Conservation (phyloP, 73 alveolate genomes). For the Urostyla sp. region DNA sequence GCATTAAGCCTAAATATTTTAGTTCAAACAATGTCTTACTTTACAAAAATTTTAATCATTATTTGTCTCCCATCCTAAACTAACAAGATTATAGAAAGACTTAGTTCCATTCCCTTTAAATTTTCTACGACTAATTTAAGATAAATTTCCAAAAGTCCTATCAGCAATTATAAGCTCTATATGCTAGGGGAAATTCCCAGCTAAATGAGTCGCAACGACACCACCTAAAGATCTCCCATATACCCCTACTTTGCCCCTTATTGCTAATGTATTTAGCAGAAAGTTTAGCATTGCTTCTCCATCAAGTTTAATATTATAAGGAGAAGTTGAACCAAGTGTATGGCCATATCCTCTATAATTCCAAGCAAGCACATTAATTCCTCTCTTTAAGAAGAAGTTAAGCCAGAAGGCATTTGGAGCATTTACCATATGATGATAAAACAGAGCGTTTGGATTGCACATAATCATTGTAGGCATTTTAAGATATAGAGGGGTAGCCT, state of each 20-base stretch:
- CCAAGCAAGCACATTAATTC: conserved; percentile 84
- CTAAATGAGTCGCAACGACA: conserved; percentile 82
- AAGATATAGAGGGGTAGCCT: conserved; percentile 10
- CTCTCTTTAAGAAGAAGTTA: conserved; percentile 66
- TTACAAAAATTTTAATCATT: conserved; percentile 31
- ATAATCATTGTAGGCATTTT: conserved; percentile 77
- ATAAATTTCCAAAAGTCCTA: conserved; percentile 72
- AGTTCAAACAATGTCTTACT: background rate
- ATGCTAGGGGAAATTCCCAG: conserved; percentile 61
- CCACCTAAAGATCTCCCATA: conserved; percentile 92
- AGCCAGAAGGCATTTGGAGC: conserved; percentile 68
- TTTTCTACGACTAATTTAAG: conserved; percentile 47
- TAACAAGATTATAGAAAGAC: conserved; percentile 40
- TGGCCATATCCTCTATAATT: conserved; percentile 89
- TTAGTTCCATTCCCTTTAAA: conserved; percentile 45
- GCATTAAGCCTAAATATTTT: conserved; percentile 58
- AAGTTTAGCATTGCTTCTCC: conserved; percentile 63
- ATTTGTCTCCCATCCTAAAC: conserved; percentile 61
- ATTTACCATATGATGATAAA: conserved; percentile 80
- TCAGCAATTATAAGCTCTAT: conserved; percentile 81
- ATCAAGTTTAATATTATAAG: conserved; percentile 78
- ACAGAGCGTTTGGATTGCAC: conserved; percentile 93
- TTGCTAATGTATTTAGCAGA: conserved; percentile 33
- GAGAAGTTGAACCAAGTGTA: conserved; percentile 75
- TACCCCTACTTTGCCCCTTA: conserved; percentile 74